A percentile compares a stretch with the other conserved stretches of the same genome.
Conservation (phyloP, 2,329 filamentous ascomycete genomes). For the Penicillium sp. region DNA sequence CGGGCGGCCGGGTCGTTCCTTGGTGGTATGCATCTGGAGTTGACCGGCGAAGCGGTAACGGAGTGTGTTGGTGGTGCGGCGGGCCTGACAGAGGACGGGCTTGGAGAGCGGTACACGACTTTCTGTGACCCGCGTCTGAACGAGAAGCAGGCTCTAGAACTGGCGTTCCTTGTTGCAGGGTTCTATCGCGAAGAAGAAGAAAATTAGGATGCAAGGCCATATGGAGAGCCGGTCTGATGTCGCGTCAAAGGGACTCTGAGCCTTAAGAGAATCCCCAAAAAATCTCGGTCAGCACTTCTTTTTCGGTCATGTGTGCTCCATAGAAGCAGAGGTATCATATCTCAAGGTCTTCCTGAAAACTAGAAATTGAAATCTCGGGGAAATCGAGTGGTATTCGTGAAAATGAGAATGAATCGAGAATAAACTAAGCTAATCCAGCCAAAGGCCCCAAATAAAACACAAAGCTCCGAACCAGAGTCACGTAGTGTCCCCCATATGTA, state of each 20-base stretch:
- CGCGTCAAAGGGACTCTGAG: neutral
- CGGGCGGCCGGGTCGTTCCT: slow-evolving; percentile 79
- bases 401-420: neutral
- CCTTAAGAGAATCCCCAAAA: neutral
- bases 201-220: slow-evolving; percentile 2
- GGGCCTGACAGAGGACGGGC: slow-evolving; percentile 79
- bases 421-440: too few relatives aligned
- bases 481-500: slow-evolving; percentile 17
- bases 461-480: slow-evolving; percentile 8
- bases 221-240: neutral
- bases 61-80: slow-evolving; percentile 92
- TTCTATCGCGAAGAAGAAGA: slow-evolving; percentile 60
- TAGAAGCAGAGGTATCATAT: too few relatives aligned
- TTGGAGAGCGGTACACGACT: slow-evolving; percentile 87
- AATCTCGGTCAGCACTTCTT: neutral
- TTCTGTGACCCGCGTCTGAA: slow-evolving; percentile 95
- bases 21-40: slow-evolving; percentile 89
- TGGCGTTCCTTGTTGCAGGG: slow-evolving; percentile 89
- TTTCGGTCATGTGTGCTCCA: too few relatives aligned
- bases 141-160: slow-evolving; percentile 93
- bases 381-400: neutral
- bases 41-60: slow-evolving; percentile 93
- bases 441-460: neutral
- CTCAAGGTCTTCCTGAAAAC: too few relatives aligned
- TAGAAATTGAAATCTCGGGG: neutral